These are phyloP conservation scores for Ceraceosorus bombacis DNA, from an alignment of 1,284 basidiomycete genomes.

Conservation along the genomic window DNA sequence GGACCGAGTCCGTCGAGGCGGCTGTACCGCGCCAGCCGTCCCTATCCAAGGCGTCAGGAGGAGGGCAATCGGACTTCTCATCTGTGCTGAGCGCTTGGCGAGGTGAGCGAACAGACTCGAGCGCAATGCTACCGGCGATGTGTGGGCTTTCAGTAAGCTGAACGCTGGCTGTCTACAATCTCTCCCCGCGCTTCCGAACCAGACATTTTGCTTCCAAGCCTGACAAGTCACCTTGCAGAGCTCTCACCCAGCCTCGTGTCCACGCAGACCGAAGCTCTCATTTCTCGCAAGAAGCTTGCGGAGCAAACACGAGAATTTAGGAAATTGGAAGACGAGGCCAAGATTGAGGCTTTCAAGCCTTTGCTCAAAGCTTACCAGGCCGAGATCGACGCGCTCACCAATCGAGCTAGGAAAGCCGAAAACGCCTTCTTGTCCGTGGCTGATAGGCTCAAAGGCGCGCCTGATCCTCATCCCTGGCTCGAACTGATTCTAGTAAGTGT, in stretches of 20 bases:
- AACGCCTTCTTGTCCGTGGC: conserved; percentile 78
- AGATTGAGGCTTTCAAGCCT: conserved; percentile 38
- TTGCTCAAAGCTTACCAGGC: conserved; percentile 63
- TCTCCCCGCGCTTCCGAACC: neutral
- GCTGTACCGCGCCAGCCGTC: too few species aligned
- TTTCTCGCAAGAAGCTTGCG: conserved; percentile 37
- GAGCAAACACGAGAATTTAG: conserved; percentile 45
- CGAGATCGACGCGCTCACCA: conserved; percentile 90
- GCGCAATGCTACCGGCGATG: neutral
- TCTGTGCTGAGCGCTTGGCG: conserved; percentile 31
- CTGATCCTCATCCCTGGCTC: conserved; percentile 89
- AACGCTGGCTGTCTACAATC: too few species aligned
- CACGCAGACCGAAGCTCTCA: conserved; percentile 32
- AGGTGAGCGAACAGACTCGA: neutral
- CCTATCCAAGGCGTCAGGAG: neutral
- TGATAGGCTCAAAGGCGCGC: conserved; percentile 67
- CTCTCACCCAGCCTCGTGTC: conserved; percentile 22
- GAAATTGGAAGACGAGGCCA: conserved; percentile 23
- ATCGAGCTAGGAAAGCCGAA: conserved; percentile 80
- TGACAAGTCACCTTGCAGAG: conserved; percentile 23
- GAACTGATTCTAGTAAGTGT: conserved; percentile 75
- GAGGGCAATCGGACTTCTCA: conserved; percentile 23
- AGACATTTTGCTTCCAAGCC: conserved; percentile 22
- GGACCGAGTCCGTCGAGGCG: too few species aligned
- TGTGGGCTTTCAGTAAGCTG: too few species aligned